These are phyloP conservation scores for Herpetospermum pedunculosum DNA, from an alignment of 306 rosid genomes.

Conservation along the genomic window DNA sequence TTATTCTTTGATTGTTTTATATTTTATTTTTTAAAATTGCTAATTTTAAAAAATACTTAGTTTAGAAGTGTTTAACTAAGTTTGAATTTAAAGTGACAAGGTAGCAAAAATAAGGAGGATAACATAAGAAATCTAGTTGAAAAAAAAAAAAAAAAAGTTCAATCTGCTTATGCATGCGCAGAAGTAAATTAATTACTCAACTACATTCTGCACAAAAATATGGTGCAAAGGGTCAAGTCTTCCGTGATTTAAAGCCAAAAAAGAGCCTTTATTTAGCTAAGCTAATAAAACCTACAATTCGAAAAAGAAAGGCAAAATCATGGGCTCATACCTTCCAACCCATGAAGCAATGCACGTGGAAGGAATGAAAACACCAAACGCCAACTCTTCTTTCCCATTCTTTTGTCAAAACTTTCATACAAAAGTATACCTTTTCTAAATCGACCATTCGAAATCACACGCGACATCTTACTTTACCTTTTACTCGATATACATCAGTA, in stretches of 20 bases:
- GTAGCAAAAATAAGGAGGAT: no score
- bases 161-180: conserved; percentile 5
- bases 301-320: neutral
- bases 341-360: conserved; percentile 9
- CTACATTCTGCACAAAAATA: neutral
- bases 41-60: no score
- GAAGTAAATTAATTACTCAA: neutral
- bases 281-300: no score
- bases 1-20: no score
- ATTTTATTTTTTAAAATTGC: no score
- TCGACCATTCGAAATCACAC: neutral
- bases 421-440: neutral
- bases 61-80: no score
- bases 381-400: neutral
- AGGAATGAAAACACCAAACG: conserved; percentile 10
- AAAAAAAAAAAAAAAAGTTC: no score
- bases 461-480: neutral
- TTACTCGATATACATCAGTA: no score
- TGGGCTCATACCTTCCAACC: neutral
- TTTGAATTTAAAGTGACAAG: no score
- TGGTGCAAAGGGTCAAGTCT: neutral
- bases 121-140: no score
- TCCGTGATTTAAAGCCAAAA: neutral
- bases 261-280: neutral
- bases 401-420: neutral